Base-by-base conservation (phyloP, 352 stramenopile genomes). In the Pythium coloratum region DNA sequence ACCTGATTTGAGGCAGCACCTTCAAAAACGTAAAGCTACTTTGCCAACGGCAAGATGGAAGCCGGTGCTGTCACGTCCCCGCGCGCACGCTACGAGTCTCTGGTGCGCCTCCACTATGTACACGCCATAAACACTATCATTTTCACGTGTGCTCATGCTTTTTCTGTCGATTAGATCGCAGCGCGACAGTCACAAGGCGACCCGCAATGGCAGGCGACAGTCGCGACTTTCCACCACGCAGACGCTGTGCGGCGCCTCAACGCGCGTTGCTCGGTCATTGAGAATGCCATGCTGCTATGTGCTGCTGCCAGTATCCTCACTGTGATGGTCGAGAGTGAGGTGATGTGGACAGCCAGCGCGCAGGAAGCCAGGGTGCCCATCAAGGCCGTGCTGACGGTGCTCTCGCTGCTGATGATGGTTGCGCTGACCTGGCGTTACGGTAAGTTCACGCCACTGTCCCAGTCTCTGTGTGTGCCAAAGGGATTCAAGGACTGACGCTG, bases 281-380 rank as follows among this genome's bases (percentile, higher is more conserved):
- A 89, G 61, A 89, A 72, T 60, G 69, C 54, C 64, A 89, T 87
- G 81, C 64, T 86, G 28, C 49, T 64, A 7, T 32, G 78, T 28
- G 73, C 76, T 9, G n/a, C 73, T 33, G 56, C 78, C 12, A 69
- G 67, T 51, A 76, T 87, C 20, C 12, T 72, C 33, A 76, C 69
- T 53, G 81, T 70, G n/a, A 72, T 73, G 62, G 59, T 82, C 32
- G 81, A 89, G 59, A 84, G 81, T 50, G 81, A 89, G 54, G 55
- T 84, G 14, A 65, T 87, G 20, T 84, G 81, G 68, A 61, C 64
- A 60, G 13, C 9, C 4, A 33, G 54, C 32, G 6, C 32, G 34
- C 75, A 67, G 0, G 59, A 38, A 10, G 28, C 62, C 16, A 81
- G 83, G 26, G 55, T 76, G 30, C 55, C 64, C 13, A 63, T 87